phyloP scores from a whole-genome alignment of 495 filamentous ascomycete species.

The Evernia prunastri region DNA sequence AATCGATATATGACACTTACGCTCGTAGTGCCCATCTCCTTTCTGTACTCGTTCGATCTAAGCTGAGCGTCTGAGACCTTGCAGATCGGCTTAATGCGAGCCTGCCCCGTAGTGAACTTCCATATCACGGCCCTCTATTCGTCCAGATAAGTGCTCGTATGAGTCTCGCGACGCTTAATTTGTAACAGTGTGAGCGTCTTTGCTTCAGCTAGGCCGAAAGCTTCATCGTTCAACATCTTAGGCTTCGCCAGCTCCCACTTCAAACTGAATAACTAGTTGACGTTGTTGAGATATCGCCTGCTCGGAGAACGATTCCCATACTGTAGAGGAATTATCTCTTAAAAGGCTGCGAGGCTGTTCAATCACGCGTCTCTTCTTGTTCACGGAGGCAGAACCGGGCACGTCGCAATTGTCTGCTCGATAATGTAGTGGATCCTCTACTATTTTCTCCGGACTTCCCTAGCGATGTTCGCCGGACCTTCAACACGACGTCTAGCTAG shows the following conservation, averaged over 20 bases:
- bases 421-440: no score
- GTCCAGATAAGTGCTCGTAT: conserved; percentile 3
- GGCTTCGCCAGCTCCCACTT: conserved; percentile 19
- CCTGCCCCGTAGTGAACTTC: conserved; percentile 3
- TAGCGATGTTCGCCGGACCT: no score
- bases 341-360: no score
- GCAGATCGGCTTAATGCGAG: conserved; percentile 16
- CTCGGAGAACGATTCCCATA: conserved; percentile 31
- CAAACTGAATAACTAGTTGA: conserved; percentile 10
- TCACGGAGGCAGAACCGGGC: no score
- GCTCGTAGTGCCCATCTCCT: conserved; percentile 48
- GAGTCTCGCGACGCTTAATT: conserved; percentile 14
- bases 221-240: conserved; percentile 18
- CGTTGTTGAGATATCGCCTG: conserved; percentile 19
- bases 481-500: no score
- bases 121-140: conserved; percentile 18
- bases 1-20: no score
- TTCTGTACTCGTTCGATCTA: conserved; percentile 36
- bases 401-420: no score
- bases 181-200: conserved; percentile 14
- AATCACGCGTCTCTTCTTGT: no score
- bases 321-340: no score
- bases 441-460: no score
- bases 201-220: conserved; percentile 6
- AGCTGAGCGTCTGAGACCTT: conserved; percentile 32